These are phyloP conservation scores for Endothia cerciana DNA, from an alignment of 2,329 filamentous ascomycete species.

Conservation along the genomic window DNA sequence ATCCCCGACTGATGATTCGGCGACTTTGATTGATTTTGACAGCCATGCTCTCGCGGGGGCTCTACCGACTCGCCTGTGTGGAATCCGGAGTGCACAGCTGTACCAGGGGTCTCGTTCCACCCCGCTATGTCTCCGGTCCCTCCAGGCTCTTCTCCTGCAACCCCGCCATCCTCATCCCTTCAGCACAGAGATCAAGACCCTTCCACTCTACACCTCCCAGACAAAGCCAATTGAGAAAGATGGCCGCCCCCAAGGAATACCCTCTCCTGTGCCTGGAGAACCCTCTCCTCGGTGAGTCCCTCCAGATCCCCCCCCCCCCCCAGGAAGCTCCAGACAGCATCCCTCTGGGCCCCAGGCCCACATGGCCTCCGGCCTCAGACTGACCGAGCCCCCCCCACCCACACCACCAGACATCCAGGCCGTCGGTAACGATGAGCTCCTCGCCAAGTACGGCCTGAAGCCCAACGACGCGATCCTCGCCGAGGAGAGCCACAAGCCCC, in stretches of 20 bases:
- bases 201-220: slow-evolving; percentile 30
- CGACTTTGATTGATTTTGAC: slow-evolving; percentile 16
- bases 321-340: slow-evolving; percentile 25
- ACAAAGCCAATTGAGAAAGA: slow-evolving; percentile 46
- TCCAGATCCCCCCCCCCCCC: slow-evolving; percentile 3
- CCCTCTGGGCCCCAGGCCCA: not conserved
- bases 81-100: slow-evolving; percentile 17
- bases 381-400: slow-evolving; percentile 14
- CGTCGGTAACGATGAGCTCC: slow-evolving; percentile 76
- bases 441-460: slow-evolving; percentile 93
- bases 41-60: slow-evolving; percentile 21
- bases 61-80: slow-evolving; percentile 23
- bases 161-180: slow-evolving; percentile 39
- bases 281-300: slow-evolving; percentile 82
- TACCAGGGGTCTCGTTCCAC: slow-evolving; percentile 27
- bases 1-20: slow-evolving; percentile 11
- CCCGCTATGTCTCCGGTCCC: slow-evolving; percentile 27
- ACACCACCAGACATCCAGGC: slow-evolving; percentile 80
- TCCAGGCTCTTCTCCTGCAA: slow-evolving; percentile 28
- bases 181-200: slow-evolving; percentile 26
- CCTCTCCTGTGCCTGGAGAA: slow-evolving; percentile 95
- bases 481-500: slow-evolving; percentile 82
- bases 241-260: slow-evolving; percentile 80
- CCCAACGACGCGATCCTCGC: slow-evolving; percentile 97
- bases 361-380: slow-evolving; percentile 11